Percentiles rank a stretch among this genome's conserved stretches.
Conservation (phyloP, 1,284 basidiomycete species). For the Ustilago nuda region DNA sequence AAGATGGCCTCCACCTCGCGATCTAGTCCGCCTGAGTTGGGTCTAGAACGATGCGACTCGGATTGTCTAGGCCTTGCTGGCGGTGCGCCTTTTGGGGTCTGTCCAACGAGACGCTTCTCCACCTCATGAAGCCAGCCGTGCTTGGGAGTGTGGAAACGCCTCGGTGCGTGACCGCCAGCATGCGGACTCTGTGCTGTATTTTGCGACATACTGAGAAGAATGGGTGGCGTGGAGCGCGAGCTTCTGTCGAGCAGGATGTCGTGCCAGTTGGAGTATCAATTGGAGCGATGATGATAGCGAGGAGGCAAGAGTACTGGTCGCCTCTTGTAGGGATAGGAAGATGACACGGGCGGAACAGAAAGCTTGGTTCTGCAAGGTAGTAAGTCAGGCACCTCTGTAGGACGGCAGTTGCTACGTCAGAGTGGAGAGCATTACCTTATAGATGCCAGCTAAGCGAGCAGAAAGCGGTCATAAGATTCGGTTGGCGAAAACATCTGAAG, state of each 20-base stretch:
- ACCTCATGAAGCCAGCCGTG: constrained; percentile 36
- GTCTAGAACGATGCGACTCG: constrained; percentile 6
- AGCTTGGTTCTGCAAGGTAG: not conserved
- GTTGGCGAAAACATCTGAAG: constrained; percentile 23
- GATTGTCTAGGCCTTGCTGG: constrained; percentile 10
- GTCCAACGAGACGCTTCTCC: constrained; percentile 24
- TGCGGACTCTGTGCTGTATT: constrained; percentile 1
- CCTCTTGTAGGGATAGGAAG: not conserved
- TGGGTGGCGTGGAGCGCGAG: not conserved
- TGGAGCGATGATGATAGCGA: not conserved
- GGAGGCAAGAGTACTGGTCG: not conserved
- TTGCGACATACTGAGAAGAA: constrained; percentile 21
- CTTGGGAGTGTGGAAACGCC: constrained; percentile 29
- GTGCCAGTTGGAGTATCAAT: too few species aligned
- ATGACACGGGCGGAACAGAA: not conserved
- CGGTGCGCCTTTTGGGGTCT: constrained; percentile 29
- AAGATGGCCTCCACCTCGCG: constrained; percentile 30
- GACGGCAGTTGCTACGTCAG: constrained; percentile 16
- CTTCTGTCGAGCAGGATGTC: not conserved
- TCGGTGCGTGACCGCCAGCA: not conserved
- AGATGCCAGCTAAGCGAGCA: constrained; percentile 8
- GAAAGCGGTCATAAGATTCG: not conserved
- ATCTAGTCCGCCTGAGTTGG: constrained; percentile 15
- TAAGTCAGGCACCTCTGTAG: not conserved
- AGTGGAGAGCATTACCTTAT: not conserved